These are phyloP conservation scores for Aureobasidium namibiae DNA, from an alignment of 2,329 filamentous ascomycete species.

Conservation along the genomic window DNA sequence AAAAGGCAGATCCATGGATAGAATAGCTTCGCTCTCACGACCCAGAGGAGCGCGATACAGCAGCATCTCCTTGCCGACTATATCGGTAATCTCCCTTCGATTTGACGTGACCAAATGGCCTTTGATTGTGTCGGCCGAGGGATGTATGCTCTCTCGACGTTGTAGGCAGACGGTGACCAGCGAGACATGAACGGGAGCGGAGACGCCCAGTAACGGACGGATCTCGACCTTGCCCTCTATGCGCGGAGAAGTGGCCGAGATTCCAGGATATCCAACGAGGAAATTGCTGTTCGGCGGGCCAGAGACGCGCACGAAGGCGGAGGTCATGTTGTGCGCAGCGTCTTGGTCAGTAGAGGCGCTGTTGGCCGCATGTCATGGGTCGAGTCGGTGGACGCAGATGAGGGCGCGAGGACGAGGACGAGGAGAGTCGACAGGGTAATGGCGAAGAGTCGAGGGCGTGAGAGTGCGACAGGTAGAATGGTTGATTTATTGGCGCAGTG, in stretches of 20 bases:
- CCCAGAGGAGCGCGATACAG: slow-evolving; percentile 80
- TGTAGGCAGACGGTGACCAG: slow-evolving; percentile 91
- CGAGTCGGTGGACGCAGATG: neutral
- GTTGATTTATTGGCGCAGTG: neutral
- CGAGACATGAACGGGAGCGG: slow-evolving; percentile 82
- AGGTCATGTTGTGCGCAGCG: slow-evolving; percentile 29
- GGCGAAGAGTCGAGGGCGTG: neutral
- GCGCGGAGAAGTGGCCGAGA: slow-evolving; percentile 93
- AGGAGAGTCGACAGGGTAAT: neutral
- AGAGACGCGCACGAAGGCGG: slow-evolving; percentile 88
- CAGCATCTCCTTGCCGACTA: slow-evolving; percentile 92
- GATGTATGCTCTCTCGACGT: slow-evolving; percentile 91
- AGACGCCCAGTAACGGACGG: slow-evolving; percentile 73
- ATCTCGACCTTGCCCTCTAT: slow-evolving; percentile 98
- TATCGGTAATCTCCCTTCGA: slow-evolving; percentile 80
- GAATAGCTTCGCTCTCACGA: slow-evolving; percentile 77
- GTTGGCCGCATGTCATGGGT: slow-evolving; percentile 9
- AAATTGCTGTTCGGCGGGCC: slow-evolving; percentile 96
- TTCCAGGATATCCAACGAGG: slow-evolving; percentile 92
- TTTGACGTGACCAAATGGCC: slow-evolving; percentile 77
- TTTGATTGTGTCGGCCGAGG: slow-evolving; percentile 88
- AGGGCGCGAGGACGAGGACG: neutral
- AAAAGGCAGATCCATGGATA: slow-evolving; percentile 95
- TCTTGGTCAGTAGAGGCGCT: neutral
- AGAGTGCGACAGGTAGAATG: neutral